A percentile compares a stretch with the other conserved stretches of the same genome.
Evolutionary conservation across 495 filamentous ascomycete genomes (phyloP).

Genomic region (Hapsidospora chrysogenum): DNA sequence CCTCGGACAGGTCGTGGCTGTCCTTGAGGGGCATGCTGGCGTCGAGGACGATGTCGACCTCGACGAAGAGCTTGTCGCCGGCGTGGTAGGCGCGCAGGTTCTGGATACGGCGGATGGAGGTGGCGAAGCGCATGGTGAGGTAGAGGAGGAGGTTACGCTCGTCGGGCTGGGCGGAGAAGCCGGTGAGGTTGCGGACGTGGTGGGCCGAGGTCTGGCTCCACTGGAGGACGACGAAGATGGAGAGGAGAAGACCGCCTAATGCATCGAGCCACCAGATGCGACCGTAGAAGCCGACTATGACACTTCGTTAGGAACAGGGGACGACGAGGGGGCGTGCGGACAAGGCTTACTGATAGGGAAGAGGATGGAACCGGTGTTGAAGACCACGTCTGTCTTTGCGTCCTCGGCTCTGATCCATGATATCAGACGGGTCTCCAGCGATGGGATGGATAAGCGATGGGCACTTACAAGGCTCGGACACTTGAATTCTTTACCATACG

Average conservation of each 20-base stretch:
- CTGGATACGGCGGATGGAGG: conserved; percentile 75
- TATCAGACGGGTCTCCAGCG: conserved; percentile 23
- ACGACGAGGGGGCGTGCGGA: conserved; percentile 6
- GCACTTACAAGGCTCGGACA: conserved; percentile 62
- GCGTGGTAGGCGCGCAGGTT: conserved; percentile 77
- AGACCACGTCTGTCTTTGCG: conserved; percentile 46
- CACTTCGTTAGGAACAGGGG: not conserved
- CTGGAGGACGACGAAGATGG: conserved; percentile 67
- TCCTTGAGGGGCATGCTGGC: conserved; percentile 63
- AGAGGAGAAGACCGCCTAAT: conserved; percentile 67
- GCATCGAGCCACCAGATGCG: conserved; percentile 74
- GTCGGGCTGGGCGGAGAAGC: conserved; percentile 61
- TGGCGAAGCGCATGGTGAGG: conserved; percentile 86
- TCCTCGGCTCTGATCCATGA: conserved; percentile 22
- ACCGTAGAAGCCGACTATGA: conserved; percentile 55
- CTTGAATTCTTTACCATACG: conserved; percentile 75
- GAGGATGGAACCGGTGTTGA: conserved; percentile 82
- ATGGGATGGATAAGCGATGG: not conserved
- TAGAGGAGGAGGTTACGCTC: conserved; percentile 80
- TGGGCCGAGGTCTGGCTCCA: conserved; percentile 61
- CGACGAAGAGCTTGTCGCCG: conserved; percentile 79
- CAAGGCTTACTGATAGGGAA: conserved; percentile 50
- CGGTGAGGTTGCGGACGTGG: conserved; percentile 72
- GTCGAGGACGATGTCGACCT: conserved; percentile 64
- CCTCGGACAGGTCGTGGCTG: conserved; percentile 74